Percentiles rank a stretch among this genome's conserved stretches.
phyloP scores from a whole-genome alignment of 2,329 filamentous ascomycete species.

The Berkeleyomyces basicola region DNA sequence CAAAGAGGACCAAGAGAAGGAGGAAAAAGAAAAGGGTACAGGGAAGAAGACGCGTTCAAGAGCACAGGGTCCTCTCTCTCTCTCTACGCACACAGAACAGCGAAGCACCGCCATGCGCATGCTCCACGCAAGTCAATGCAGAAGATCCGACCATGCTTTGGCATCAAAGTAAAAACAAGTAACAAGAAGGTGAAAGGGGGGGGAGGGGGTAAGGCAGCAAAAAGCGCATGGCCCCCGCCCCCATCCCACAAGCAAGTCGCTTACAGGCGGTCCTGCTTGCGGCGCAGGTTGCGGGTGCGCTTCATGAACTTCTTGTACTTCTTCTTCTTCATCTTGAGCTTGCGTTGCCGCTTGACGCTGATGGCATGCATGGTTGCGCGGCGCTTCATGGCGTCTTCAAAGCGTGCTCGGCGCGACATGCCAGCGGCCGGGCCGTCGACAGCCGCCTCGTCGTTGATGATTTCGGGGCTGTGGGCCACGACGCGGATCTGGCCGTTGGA shows the following conservation, averaged over 20 bases:
- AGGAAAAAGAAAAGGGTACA: too few relatives aligned
- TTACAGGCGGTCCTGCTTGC: conserved; percentile 60
- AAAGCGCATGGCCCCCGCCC: background rate
- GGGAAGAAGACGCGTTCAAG: too few relatives aligned
- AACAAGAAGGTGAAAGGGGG: background rate
- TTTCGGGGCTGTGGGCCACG: conserved; percentile 41
- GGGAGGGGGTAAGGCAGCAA: background rate
- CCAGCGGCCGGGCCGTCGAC: conserved; percentile 33
- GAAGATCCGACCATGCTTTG: background rate
- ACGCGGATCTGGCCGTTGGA: conserved; percentile 43
- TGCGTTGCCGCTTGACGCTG: conserved; percentile 80
- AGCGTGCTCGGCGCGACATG: conserved; percentile 34
- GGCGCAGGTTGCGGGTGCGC: conserved; percentile 71
- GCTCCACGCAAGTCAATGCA: background rate
- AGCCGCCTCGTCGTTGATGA: conserved; percentile 33
- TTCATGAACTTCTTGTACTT: conserved; percentile 99
- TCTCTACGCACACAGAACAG: background rate
- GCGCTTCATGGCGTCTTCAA: conserved; percentile 35
- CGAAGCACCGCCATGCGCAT: background rate
- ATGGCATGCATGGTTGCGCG: conserved; percentile 55
- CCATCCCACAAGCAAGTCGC: background rate
- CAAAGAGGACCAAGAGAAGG: background rate
- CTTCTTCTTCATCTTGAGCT: conserved; percentile 99
- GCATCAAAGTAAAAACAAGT: background rate
- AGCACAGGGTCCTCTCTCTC: too few relatives aligned